These are phyloP conservation scores for Lithocarpus polystachyus DNA, from an alignment of 306 rosid genomes.

Conservation along the genomic window DNA sequence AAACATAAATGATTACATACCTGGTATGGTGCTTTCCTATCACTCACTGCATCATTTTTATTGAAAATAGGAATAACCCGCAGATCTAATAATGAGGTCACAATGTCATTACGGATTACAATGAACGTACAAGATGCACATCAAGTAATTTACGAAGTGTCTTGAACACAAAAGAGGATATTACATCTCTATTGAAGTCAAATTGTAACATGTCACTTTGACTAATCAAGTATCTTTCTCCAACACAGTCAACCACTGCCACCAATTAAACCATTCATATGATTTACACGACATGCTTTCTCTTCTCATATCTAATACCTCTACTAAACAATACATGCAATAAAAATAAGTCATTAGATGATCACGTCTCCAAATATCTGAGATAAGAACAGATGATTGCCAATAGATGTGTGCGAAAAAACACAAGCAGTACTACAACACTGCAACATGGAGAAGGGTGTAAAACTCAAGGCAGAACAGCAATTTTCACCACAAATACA, in stretches of 20 bases:
- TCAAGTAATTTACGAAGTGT: no score
- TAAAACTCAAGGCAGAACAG: neutral
- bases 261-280: no score
- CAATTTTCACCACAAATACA: neutral
- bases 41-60: conserved; percentile 91
- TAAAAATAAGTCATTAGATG: neutral
- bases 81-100: conserved; percentile 50
- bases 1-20: conserved; percentile 32
- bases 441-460: neutral
- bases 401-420: neutral
- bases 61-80: conserved; percentile 87
- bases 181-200: no score
- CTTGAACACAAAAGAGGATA: no score
- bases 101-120: no score
- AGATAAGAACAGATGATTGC: neutral
- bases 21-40: conserved; percentile 80
- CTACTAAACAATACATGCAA: neutral
- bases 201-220: no score
- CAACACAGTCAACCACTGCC: no score
- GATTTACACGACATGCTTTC: neutral
- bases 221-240: no score
- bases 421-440: neutral
- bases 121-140: no score
- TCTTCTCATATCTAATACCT: neutral
- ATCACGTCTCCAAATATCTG: neutral